Base-by-base conservation (phyloP, 2,329 filamentous ascomycete genomes). In the Aspergillus alliaceus region DNA sequence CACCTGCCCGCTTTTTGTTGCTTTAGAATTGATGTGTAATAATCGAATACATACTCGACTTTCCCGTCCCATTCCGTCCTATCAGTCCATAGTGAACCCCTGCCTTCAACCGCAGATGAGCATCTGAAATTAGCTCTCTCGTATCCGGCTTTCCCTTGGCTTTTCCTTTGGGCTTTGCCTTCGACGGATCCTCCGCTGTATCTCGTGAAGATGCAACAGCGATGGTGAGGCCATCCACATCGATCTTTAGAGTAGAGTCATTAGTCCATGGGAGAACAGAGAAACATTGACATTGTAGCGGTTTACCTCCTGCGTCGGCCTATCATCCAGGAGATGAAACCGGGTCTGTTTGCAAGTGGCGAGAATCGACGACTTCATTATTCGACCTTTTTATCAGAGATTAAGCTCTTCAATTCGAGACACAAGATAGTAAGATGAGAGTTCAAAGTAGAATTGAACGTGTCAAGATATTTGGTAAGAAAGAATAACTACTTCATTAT, bases 21-120 rank as follows among this genome's bases (percentile, higher is more conserved):
- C 29, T 4, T 25, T 49, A 8, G 14, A 0, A 18, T 22, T 25
- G 25, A 8, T 4, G 22, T n/a, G 5, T 2, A 31, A 20, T 31
- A 31, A 14, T 12, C 9, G 25, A 32, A 52, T 25, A 55, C 67
- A 22, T 73, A 88, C 86, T 93, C 4, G 90, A 93, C 69, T 96
- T 96, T 6, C 91, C 91, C 2, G 87, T 89, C 0, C 91, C 91
- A 73, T 96, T 96, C 6, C 90, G 82, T 0, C 91, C 91, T 20
- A 93, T 80, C 1, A 96, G 78, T 0, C 90, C 90, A 78, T 96
- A 96, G 59, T 89, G 82, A 46, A 86, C 80, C 0, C 89, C 88
- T 50, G 86, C 84, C 62, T 93, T 90, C 3, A 96, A 76, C 24
- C 86, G 84, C 34, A 96, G 75, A 56, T 86, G 86, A 1, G 88